phyloP scores from a whole-genome alignment of 2,329 filamentous ascomycete species.

The Blastomyces gilchristii region DNA sequence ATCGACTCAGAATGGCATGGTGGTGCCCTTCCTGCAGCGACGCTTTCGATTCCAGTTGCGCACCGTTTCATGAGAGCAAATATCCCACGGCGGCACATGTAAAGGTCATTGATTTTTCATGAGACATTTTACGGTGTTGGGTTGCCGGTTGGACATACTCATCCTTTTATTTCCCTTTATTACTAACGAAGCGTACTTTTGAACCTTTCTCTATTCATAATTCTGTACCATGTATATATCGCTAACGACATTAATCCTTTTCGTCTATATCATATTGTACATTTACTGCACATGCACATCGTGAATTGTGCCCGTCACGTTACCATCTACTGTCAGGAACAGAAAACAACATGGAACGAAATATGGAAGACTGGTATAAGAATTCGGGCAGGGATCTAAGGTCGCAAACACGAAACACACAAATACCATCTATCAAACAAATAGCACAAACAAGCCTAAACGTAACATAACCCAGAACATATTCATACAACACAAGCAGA shows the following conservation, averaged over 20 bases:
- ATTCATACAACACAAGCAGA: neutral
- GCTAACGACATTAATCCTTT: neutral
- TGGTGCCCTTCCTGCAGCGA: slow-evolving; percentile 27
- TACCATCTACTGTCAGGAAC: neutral
- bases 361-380: neutral
- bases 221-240: slow-evolving; percentile 5
- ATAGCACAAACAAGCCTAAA: neutral
- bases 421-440: neutral
- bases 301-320: neutral
- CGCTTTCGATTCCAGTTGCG: slow-evolving; percentile 30
- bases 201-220: neutral
- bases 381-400: neutral
- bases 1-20: slow-evolving; percentile 26
- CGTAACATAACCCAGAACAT: neutral
- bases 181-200: neutral
- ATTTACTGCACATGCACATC: too few species aligned
- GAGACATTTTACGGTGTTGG: slow-evolving; percentile 1
- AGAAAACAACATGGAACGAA: neutral
- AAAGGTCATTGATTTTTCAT: neutral
- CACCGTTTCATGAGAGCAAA: neutral
- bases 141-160: neutral
- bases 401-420: neutral
- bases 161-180: neutral
- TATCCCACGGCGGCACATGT: neutral
- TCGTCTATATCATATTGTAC: neutral